phyloP scores from a whole-genome alignment of 768 basidiomycete genomes.

The Phlebiopsis flavidoalba region DNA sequence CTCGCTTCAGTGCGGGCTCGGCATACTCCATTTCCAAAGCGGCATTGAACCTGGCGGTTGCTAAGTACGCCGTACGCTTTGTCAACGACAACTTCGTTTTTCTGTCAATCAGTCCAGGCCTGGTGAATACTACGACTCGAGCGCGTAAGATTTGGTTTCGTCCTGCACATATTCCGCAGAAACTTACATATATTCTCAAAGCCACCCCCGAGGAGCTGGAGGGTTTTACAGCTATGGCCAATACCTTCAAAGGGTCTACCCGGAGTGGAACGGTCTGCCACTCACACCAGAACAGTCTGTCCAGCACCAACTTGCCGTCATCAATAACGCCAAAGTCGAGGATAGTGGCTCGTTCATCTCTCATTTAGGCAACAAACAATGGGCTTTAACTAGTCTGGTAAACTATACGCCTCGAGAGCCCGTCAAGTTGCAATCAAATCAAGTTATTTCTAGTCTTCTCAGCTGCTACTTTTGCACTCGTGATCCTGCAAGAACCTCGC shows the following conservation, averaged over 20 bases:
- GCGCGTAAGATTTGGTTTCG: slow-evolving; percentile 3
- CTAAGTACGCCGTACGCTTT: slow-evolving; percentile 30
- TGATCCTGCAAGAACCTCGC: no score
- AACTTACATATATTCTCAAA: neutral
- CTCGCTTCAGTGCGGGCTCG: slow-evolving; percentile 6
- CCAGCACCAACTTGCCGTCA: slow-evolving; percentile 10
- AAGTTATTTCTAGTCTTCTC: no score
- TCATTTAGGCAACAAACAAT: slow-evolving; percentile 20
- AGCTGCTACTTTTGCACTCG: no score
- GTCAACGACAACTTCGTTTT: slow-evolving; percentile 31
- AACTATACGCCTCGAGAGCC: no score
- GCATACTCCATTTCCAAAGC: slow-evolving; percentile 34
- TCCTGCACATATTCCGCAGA: neutral
- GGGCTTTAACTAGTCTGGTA: neutral
- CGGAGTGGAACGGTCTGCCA: slow-evolving; percentile 15
- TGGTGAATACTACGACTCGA: slow-evolving; percentile 27
- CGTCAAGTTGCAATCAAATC: no score
- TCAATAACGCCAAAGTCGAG: slow-evolving; percentile 8
- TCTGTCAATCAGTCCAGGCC: slow-evolving; percentile 33
- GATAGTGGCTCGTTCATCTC: slow-evolving; percentile 23
- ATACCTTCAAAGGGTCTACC: slow-evolving; percentile 9
- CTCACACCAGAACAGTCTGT: slow-evolving; percentile 16
- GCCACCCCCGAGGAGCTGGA: slow-evolving; percentile 14
- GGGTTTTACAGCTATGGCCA: neutral
- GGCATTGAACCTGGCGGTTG: slow-evolving; percentile 31